phyloP scores from a whole-genome alignment of 2,329 filamentous ascomycete species.

The Chaetomium sp. region DNA sequence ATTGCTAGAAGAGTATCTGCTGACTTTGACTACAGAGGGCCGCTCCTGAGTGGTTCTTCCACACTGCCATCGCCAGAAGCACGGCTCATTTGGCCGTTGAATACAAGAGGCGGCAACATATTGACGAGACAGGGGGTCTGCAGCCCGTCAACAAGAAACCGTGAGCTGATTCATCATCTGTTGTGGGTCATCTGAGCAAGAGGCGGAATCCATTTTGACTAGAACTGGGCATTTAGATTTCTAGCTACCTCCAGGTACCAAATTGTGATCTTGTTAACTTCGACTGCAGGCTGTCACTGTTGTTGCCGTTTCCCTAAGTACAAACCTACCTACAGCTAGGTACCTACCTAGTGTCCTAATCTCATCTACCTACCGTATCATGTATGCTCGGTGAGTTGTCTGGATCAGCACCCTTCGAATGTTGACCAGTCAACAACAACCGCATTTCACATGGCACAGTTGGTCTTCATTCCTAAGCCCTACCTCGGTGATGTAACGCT shows the following conservation, averaged over 20 bases:
- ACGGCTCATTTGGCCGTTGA: neutral
- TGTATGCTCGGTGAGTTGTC: no score
- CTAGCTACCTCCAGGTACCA: no score
- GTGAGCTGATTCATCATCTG: neutral
- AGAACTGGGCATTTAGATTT: no score
- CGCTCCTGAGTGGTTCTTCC: conserved; percentile 34
- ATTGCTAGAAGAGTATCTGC: neutral
- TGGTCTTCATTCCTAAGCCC: neutral
- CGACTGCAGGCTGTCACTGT: no score
- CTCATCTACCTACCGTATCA: no score
- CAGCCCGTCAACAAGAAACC: neutral
- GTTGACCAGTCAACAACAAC: neutral
- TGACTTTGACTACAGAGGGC: conserved; percentile 26
- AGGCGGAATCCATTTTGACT: no score
- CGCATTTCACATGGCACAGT: neutral
- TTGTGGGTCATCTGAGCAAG: neutral
- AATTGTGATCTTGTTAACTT: no score
- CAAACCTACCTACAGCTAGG: no score
- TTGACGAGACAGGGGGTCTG: neutral
- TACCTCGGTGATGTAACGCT: neutral
- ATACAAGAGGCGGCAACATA: neutral
- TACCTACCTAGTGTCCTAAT: no score
- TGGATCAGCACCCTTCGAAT: neutral
- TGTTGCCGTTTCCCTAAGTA: no score
- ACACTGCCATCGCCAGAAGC: neutral